phyloP scores from a whole-genome alignment of 345 rosid species.

The Eucalyptus curtisii region DNA sequence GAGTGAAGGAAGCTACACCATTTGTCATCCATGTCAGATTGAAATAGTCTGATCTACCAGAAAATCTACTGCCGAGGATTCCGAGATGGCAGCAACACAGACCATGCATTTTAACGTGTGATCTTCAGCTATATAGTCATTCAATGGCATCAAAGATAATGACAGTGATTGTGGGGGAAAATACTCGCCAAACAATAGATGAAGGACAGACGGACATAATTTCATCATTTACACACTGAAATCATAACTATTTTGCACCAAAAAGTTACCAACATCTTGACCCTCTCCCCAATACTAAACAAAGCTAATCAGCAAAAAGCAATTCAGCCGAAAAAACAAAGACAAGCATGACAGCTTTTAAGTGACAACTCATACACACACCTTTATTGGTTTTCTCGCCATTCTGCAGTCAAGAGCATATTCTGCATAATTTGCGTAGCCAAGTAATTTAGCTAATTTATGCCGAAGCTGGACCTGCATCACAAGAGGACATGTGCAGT shows the following conservation, averaged over 20 bases:
- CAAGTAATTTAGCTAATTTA: slow-evolving; percentile 73
- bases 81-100: background rate
- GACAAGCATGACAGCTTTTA: background rate
- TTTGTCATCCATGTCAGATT: background rate
- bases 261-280: background rate
- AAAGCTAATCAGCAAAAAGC: background rate
- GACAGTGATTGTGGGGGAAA: background rate
- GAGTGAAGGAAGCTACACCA: background rate
- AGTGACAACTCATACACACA: background rate
- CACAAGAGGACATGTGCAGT: background rate
- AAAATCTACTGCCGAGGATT: background rate
- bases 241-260: background rate
- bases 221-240: background rate
- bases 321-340: background rate
- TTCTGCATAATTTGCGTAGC: slow-evolving; percentile 79
- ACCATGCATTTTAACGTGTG: background rate
- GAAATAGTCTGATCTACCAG: background rate
- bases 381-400: slow-evolving; percentile 88
- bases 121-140: background rate
- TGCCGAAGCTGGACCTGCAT: slow-evolving; percentile 79
- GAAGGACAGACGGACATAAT: background rate
- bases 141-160: background rate
- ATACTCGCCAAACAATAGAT: background rate
- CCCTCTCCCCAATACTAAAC: background rate
- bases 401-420: slow-evolving; percentile 70